Evolutionary conservation across 768 basidiomycete genomes (phyloP).

Genomic region (Boletellus ananas): DNA sequence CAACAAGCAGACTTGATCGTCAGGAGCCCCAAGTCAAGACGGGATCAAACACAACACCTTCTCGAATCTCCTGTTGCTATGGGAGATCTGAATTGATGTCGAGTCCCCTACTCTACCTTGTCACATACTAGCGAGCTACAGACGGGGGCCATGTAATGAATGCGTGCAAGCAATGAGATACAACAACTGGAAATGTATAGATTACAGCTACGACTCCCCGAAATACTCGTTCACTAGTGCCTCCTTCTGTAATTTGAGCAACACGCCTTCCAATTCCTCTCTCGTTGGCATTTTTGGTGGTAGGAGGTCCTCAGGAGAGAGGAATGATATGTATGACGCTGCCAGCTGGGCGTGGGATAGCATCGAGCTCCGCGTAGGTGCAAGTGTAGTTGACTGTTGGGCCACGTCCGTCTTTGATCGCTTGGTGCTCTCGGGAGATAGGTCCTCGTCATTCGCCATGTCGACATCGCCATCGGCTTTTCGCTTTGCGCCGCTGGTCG

Average conservation of each 20-base stretch:
- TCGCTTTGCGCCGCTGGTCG: constrained; percentile 42
- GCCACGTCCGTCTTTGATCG: constrained; percentile 24
- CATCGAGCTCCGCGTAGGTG: constrained; percentile 13
- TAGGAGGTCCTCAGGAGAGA: constrained; percentile 67
- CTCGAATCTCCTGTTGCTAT: constrained; percentile 16
- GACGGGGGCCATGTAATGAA: neutral
- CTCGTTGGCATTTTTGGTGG: constrained; percentile 73
- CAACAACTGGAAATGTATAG: constrained; percentile 12
- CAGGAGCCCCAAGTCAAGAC: constrained; percentile 51
- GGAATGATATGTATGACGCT: constrained; percentile 68
- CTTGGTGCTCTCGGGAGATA: constrained; percentile 27
- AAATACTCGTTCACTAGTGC: constrained; percentile 78
- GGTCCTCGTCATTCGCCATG: constrained; percentile 31
- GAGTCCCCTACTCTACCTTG: neutral
- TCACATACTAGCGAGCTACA: neutral
- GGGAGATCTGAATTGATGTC: constrained; percentile 12
- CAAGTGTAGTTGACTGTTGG: constrained; percentile 3
- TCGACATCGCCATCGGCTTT: constrained; percentile 47
- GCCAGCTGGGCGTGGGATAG: constrained; percentile 49
- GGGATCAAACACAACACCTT: constrained; percentile 18
- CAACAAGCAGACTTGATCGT: constrained; percentile 80
- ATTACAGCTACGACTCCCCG: constrained; percentile 35
- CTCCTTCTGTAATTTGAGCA: constrained; percentile 76
- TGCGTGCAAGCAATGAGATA: neutral
- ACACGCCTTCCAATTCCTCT: constrained; percentile 73